These are phyloP conservation scores for Lactarius sp. DNA, from an alignment of 768 basidiomycete genomes.

Conservation along the genomic window DNA sequence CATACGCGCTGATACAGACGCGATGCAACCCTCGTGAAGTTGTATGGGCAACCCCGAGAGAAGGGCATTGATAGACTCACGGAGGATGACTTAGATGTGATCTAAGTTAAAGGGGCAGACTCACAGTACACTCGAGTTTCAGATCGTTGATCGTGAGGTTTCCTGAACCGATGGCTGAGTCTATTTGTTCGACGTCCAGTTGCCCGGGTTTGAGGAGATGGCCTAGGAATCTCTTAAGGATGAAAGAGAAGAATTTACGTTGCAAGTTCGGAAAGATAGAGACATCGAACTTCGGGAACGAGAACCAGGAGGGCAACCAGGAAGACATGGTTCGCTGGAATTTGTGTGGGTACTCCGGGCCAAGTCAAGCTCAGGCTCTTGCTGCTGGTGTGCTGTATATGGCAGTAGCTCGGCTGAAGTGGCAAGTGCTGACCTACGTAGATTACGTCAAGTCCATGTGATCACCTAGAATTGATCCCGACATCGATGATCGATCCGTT, in stretches of 20 bases:
- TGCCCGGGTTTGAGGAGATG: slow-evolving; percentile 87
- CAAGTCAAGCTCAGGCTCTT: too few species aligned
- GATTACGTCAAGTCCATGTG: slow-evolving; percentile 12
- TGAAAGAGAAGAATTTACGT: slow-evolving; percentile 83
- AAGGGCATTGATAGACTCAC: slow-evolving; percentile 74
- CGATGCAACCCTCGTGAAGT: slow-evolving; percentile 67
- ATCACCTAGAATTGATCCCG: too few species aligned
- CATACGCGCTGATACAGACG: slow-evolving; percentile 69
- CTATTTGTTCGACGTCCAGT: slow-evolving; percentile 79
- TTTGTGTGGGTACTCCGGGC: not conserved
- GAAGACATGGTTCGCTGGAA: slow-evolving; percentile 31
- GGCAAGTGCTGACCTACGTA: not conserved
- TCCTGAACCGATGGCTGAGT: slow-evolving; percentile 90
- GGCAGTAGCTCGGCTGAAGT: not conserved
- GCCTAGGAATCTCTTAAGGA: slow-evolving; percentile 77
- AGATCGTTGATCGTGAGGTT: slow-evolving; percentile 82
- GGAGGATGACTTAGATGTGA: slow-evolving; percentile 23
- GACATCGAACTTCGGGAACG: slow-evolving; percentile 61
- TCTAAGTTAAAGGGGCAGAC: slow-evolving; percentile 30
- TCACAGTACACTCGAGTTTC: slow-evolving; percentile 69
- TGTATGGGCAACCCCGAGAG: slow-evolving; percentile 60
- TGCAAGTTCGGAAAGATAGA: slow-evolving; percentile 69
- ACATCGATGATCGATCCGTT: too few species aligned
- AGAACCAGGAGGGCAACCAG: slow-evolving; percentile 43
- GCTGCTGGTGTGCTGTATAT: not conserved